These are phyloP conservation scores for Trypanosoma platydactyli DNA, from an alignment of 208 protist genomes.

Conservation along the genomic window DNA sequence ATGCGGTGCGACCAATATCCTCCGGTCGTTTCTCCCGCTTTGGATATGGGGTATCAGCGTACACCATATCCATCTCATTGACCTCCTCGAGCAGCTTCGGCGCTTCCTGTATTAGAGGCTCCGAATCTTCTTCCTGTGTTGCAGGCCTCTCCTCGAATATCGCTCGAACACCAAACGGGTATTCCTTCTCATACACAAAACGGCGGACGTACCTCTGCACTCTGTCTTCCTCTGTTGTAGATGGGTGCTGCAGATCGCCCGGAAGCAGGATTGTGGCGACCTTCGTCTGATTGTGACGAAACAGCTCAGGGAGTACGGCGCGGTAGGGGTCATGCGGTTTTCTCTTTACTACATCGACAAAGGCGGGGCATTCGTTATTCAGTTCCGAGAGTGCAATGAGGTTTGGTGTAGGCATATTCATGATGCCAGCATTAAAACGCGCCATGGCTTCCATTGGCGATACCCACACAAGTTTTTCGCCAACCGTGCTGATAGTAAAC, in stretches of 20 bases:
- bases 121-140: constrained; percentile 40
- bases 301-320: constrained; percentile 64
- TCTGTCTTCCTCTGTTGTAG: constrained; percentile 69
- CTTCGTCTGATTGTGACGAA: constrained; percentile 65
- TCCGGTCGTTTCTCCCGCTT: constrained; percentile 35
- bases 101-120: constrained; percentile 42
- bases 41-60: constrained; percentile 71
- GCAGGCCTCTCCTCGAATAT: constrained; percentile 82
- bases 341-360: constrained; percentile 64
- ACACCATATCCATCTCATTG: constrained; percentile 79
- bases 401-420: constrained; percentile 90
- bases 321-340: constrained; percentile 41
- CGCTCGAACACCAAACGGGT: constrained; percentile 80
- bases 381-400: constrained; percentile 82
- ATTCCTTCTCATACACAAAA: constrained; percentile 86
- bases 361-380: constrained; percentile 82
- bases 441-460: constrained; percentile 90
- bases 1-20: constrained; percentile 41
- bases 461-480: constrained; percentile 84
- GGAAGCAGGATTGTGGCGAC: constrained; percentile 84
- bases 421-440: constrained; percentile 88
- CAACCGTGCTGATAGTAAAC: constrained; percentile 69
- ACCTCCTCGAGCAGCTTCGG: constrained; percentile 81
- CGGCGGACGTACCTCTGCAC: constrained; percentile 63
- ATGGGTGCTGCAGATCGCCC: constrained; percentile 69